Evolutionary conservation across 2,329 filamentous ascomycete genomes (phyloP).

Genomic region (Colletotrichum orchidophilum): DNA sequence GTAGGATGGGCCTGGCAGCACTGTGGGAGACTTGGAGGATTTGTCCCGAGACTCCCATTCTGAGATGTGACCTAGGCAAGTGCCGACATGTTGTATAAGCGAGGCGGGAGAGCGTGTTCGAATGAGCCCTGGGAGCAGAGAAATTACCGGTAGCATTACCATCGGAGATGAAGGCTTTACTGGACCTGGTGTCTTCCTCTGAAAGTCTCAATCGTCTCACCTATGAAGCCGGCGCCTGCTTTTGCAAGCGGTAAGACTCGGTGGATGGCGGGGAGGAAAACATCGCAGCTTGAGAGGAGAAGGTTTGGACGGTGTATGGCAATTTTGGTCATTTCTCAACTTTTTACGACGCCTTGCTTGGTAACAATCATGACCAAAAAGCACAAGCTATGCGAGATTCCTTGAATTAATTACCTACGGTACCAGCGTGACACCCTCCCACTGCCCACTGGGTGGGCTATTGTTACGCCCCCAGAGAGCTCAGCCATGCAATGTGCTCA

Average conservation of each 20-base stretch:
- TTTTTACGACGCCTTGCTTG: background rate
- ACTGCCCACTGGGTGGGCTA: too few relatives aligned
- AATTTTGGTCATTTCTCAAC: background rate
- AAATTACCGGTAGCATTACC: background rate
- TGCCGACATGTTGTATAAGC: background rate
- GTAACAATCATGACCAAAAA: background rate
- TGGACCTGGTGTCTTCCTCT: background rate
- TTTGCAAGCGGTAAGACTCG: background rate
- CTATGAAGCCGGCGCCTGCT: background rate
- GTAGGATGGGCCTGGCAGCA: background rate
- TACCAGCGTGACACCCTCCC: background rate
- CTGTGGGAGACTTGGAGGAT: background rate
- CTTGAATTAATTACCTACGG: background rate
- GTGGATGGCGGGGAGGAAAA: background rate
- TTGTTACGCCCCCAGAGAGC: too few relatives aligned
- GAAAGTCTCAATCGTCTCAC: background rate
- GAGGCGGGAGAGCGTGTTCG: background rate
- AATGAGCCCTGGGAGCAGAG: background rate
- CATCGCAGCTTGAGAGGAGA: background rate
- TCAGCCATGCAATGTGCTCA: background rate
- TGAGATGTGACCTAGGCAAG: background rate
- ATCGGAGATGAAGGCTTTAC: background rate
- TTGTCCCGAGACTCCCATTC: background rate
- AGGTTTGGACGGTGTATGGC: background rate
- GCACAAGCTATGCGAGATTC: background rate